Evolutionary conservation across 2,329 filamentous ascomycete genomes (phyloP), one percentile per base, ranked within the genome.

Genomic region (Curvularia sp.): DNA sequence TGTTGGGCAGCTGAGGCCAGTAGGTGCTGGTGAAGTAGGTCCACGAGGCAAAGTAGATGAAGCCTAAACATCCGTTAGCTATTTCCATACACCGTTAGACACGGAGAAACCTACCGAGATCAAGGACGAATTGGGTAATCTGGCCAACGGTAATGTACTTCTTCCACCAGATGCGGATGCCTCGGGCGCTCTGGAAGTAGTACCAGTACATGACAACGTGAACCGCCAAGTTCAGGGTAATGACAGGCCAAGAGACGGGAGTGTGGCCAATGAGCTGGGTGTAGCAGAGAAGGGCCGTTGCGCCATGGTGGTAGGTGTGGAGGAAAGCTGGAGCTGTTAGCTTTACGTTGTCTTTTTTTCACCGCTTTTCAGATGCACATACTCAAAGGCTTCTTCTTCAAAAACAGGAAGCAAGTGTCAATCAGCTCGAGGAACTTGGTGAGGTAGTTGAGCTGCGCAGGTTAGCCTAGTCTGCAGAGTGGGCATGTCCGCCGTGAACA

Each of bases 121-220:
- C 94, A 79, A 98, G 94, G 78, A 98, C 86, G 82, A 98, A 98
- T 79, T 98, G 94, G 73, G 91, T 88, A 80, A 98, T 98, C 82
- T 98, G 94, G 75, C 97, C 90, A 76, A 93, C 91, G 71, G 94
- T 98, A 77, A 98, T 96, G 90, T 94, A 98, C 83, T 97, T 92
- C 90, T 98, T 98, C 94, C 94, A 98, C 93, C 93, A 97, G 81
- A 97, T 95, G 74, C 89, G 89, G 79, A 98, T 88, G 69, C 95
- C 95, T 70, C 94, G 93, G 55, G 94, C 93, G 75, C 92, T 94
- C 86, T 98, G 94, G 89, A 98, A 98, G 87, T 98, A 98, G 88
- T 98, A 98, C 93, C 93, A 97, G 89, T 98, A 98, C 94, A 98
- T 98, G 77, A 97, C 91, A 58, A 98, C 94, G 82, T 98, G 94